A percentile compares a stretch with the other conserved stretches of the same genome.
phyloP scores from a whole-genome alignment of 2,329 filamentous ascomycete genomes.

The Apiospora malaysiana region DNA sequence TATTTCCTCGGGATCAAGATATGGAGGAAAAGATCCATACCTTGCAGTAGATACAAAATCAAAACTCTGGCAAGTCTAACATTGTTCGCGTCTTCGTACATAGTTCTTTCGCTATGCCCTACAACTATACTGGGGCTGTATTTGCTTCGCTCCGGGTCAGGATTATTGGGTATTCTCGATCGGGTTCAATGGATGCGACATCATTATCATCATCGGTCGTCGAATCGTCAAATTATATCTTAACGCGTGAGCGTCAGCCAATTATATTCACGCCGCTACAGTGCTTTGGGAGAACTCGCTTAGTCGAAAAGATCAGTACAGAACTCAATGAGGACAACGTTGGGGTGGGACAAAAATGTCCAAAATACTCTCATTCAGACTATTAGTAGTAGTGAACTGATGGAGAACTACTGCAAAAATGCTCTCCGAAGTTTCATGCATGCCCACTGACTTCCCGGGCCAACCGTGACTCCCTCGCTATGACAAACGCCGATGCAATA shows the following conservation, averaged over 20 bases:
- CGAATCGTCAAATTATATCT: too few relatives aligned
- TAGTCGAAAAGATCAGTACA: background rate
- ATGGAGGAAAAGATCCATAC: background rate
- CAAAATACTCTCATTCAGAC: background rate
- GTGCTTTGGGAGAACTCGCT: background rate
- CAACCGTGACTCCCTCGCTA: background rate
- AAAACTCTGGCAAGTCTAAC: constrained; percentile 8
- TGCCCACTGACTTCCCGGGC: background rate
- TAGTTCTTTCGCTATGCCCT: too few relatives aligned
- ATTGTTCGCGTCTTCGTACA: background rate
- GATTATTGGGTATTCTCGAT: too few relatives aligned
- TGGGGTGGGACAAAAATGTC: background rate
- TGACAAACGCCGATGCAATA: background rate
- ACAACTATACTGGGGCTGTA: too few relatives aligned
- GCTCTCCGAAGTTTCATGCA: background rate
- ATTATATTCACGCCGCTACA: too few relatives aligned
- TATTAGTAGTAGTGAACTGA: background rate
- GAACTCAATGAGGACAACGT: too few relatives aligned
- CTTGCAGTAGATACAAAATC: constrained; percentile 1
- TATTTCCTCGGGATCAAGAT: constrained; percentile 4
- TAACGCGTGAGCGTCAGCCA: too few relatives aligned
- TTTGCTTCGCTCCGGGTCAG: background rate
- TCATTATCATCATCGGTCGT: too few relatives aligned
- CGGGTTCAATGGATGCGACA: too few relatives aligned
- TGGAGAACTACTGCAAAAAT: background rate